These are phyloP conservation scores for Nicotiana obtusifolia DNA, from an alignment of 257 asterid species.

Conservation along the genomic window DNA sequence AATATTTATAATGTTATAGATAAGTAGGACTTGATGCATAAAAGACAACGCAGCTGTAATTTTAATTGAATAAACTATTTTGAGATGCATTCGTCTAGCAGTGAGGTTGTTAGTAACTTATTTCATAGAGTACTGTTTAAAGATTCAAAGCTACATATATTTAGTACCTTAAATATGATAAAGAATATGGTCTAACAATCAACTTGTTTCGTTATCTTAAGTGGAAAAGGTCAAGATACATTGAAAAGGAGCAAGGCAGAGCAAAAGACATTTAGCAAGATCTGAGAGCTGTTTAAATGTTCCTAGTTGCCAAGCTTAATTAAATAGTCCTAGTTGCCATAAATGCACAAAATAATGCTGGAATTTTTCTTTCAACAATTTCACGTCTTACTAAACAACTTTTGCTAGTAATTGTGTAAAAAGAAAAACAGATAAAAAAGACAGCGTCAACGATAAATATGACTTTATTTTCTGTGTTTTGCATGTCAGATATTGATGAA, in stretches of 20 bases:
- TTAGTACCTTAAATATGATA: background rate
- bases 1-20: too few relatives aligned
- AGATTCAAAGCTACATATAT: background rate
- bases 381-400: background rate
- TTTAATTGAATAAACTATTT: background rate
- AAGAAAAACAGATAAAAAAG: background rate
- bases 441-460: too few relatives aligned
- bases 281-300: background rate
- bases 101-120: background rate
- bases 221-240: background rate
- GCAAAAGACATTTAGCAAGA: background rate
- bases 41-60: background rate
- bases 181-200: background rate
- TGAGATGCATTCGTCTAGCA: background rate
- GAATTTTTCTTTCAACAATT: background rate
- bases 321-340: background rate
- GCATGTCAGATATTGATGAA: constrained; percentile 27
- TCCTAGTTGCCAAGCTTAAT: background rate
- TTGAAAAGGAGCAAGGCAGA: background rate
- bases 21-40: too few relatives aligned
- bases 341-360: background rate
- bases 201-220: background rate
- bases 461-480: background rate
- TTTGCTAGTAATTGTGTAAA: background rate
- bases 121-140: background rate